A percentile compares a stretch with the other conserved stretches of the same genome.
Conservation (phyloP, 1,284 basidiomycete species). For the Pyrrhoderma lamaoense region DNA sequence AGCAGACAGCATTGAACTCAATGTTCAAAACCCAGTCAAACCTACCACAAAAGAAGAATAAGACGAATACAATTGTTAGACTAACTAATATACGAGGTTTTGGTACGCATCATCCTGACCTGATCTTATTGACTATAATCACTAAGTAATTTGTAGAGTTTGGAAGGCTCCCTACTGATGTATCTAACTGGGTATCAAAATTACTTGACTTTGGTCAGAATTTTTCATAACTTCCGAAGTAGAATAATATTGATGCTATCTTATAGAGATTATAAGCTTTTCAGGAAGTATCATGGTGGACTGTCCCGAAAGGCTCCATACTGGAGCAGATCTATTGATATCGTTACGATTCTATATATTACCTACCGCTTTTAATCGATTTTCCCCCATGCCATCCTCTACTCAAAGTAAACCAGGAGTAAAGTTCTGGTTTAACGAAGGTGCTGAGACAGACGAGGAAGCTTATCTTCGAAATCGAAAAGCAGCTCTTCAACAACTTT, state of each 20-base stretch:
- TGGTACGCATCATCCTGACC: constrained; percentile 35
- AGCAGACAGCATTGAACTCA: constrained; percentile 54
- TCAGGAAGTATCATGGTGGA: constrained; percentile 60
- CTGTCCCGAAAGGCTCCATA: constrained; percentile 55
- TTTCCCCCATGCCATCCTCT: constrained; percentile 30
- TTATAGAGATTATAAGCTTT: constrained; percentile 54
- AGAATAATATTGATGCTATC: background rate
- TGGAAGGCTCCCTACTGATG: constrained; percentile 61
- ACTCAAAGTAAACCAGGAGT: constrained; percentile 26
- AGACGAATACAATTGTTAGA: constrained; percentile 59
- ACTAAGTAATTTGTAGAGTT: constrained; percentile 44
- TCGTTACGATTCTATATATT: constrained; percentile 63
- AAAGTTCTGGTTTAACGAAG: constrained; percentile 52
- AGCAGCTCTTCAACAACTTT: constrained; percentile 53
- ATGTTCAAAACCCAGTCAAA: constrained; percentile 54
- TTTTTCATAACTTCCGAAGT: background rate
- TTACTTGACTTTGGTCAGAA: constrained; percentile 60
- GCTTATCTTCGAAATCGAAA: constrained; percentile 72
- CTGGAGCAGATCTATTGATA: constrained; percentile 64
- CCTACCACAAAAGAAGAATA: constrained; percentile 38
- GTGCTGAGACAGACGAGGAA: constrained; percentile 69
- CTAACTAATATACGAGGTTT: constrained; percentile 58
- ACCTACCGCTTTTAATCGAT: constrained; percentile 52
- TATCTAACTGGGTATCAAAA: constrained; percentile 62
- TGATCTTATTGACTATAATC: constrained; percentile 4